phyloP scores from a whole-genome alignment of 441 rosid genomes.

The Bruguiera hainesii region DNA sequence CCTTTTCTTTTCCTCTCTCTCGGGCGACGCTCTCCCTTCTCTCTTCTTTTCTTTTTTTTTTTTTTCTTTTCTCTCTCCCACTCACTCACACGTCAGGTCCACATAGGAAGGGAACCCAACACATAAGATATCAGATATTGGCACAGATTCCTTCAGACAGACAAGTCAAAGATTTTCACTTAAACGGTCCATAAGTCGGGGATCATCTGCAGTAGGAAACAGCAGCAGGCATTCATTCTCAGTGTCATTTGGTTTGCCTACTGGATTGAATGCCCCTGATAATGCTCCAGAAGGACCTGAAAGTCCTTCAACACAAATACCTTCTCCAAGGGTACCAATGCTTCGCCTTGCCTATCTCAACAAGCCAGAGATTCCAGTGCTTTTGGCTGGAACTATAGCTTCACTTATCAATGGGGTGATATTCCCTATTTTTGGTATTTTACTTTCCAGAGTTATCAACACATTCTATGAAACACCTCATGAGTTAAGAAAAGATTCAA shows the following conservation, averaged over 20 bases:
- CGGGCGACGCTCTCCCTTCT: no score
- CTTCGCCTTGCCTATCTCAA: slow-evolving; percentile 47
- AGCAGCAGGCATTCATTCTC: slow-evolving; percentile 30
- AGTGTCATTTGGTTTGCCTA: slow-evolving; percentile 33
- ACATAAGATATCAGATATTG: slow-evolving; percentile 11
- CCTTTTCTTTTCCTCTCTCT: no score
- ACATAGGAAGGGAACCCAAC: no score
- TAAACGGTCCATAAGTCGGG: slow-evolving; percentile 37
- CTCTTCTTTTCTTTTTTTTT: no score
- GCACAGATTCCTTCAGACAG: slow-evolving; percentile 10
- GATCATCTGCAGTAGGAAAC: slow-evolving; percentile 26
- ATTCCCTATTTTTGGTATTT: slow-evolving; percentile 43
- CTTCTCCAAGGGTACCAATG: slow-evolving; percentile 34
- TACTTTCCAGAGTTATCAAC: slow-evolving; percentile 41
- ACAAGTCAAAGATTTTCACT: slow-evolving; percentile 32
- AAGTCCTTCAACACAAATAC: slow-evolving; percentile 9
- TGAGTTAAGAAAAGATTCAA: slow-evolving; percentile 41
- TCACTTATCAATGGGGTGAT: slow-evolving; percentile 40
- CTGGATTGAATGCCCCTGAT: slow-evolving; percentile 20
- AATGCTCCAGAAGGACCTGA: slow-evolving; percentile 14
- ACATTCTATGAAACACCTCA: slow-evolving; percentile 43
- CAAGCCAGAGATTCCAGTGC: slow-evolving; percentile 50
- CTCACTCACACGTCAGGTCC: no score
- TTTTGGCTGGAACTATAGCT: slow-evolving; percentile 42
- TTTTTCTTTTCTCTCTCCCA: no score